Conservation (phyloP, 768 basidiomycete genomes). For the Termitomyces sp. region DNA sequence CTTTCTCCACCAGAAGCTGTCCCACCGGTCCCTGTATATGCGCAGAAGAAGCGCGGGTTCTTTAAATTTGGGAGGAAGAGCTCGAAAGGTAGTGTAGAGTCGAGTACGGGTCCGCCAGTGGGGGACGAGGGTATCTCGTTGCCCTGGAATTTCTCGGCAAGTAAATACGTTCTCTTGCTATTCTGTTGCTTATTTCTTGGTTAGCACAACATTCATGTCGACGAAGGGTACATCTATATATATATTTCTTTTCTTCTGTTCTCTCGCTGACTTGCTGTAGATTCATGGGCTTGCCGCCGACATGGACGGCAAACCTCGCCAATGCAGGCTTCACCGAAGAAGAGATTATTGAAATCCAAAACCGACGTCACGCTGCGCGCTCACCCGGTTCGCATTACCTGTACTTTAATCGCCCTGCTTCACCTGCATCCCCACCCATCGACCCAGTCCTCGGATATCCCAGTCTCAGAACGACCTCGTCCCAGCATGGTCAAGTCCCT, state of each 20-base stretch:
- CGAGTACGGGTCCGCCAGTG: conserved; percentile 14
- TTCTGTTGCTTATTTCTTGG: neutral
- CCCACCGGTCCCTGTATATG: conserved; percentile 12
- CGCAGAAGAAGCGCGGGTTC: conserved; percentile 31
- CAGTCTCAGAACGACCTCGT: conserved; percentile 27
- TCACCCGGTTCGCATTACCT: conserved; percentile 29
- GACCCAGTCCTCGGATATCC: conserved; percentile 19
- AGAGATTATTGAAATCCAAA: conserved; percentile 58
- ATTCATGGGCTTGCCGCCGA: conserved; percentile 63
- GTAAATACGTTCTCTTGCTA: conserved; percentile 13
- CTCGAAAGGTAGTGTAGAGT: conserved; percentile 19
- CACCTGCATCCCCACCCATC: conserved; percentile 19
- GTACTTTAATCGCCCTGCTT: conserved; percentile 29
- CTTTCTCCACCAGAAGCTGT: conserved; percentile 14
- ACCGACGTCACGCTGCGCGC: conserved; percentile 29
- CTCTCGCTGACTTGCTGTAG: conserved; percentile 22
- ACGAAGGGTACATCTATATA: conserved; percentile 53
- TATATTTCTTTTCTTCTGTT: neutral
- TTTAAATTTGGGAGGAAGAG: conserved; percentile 36
- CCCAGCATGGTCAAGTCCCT: conserved; percentile 1
- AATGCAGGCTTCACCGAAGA: conserved; percentile 62
- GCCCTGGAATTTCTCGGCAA: conserved; percentile 75
- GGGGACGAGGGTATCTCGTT: conserved; percentile 60
- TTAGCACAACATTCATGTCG: conserved; percentile 71
- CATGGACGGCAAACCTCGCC: conserved; percentile 60